These are phyloP conservation scores for Saraca asoca DNA, from an alignment of 331 rosid genomes.

Conservation along the genomic window DNA sequence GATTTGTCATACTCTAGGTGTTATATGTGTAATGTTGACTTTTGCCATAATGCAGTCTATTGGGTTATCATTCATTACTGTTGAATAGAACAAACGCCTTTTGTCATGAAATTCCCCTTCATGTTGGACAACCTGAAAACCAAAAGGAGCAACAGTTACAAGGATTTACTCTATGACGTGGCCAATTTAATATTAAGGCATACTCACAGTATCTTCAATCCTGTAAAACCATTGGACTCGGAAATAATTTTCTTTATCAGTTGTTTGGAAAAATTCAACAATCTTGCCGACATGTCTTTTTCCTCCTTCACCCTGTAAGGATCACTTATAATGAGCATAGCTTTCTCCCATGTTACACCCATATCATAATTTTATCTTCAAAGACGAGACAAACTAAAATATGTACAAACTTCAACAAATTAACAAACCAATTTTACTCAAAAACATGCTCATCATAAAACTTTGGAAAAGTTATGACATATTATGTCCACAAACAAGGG, in stretches of 20 bases:
- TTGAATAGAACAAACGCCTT: slow-evolving; percentile 86
- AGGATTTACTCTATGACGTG: slow-evolving; percentile 14
- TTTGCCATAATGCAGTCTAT: slow-evolving; percentile 76
- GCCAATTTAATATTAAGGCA: slow-evolving; percentile 29
- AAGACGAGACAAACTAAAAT: slow-evolving; percentile 3
- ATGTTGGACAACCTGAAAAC: slow-evolving; percentile 68
- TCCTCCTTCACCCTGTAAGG: slow-evolving; percentile 73
- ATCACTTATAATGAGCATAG: slow-evolving; percentile 36
- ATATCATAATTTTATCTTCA: slow-evolving; percentile 17
- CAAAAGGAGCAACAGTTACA: slow-evolving; percentile 31
- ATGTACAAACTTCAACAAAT: neutral
- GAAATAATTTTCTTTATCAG: slow-evolving; percentile 61
- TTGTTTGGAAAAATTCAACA: slow-evolving; percentile 80
- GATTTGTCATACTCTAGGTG: slow-evolving; percentile 60
- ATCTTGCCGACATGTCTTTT: slow-evolving; percentile 72
- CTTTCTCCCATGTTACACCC: slow-evolving; percentile 8
- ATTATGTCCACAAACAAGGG: no score
- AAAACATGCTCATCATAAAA: no score
- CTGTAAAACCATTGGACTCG: slow-evolving; percentile 94
- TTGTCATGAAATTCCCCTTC: slow-evolving; percentile 77
- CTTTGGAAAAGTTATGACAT: no score
- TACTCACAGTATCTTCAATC: slow-evolving; percentile 87
- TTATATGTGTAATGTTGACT: slow-evolving; percentile 56
- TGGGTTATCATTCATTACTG: slow-evolving; percentile 84
- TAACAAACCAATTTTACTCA: slow-evolving; percentile 13